Evolutionary conservation across 352 stramenopile genomes (phyloP).

Genomic region (Aphanomyces cochlioides): DNA sequence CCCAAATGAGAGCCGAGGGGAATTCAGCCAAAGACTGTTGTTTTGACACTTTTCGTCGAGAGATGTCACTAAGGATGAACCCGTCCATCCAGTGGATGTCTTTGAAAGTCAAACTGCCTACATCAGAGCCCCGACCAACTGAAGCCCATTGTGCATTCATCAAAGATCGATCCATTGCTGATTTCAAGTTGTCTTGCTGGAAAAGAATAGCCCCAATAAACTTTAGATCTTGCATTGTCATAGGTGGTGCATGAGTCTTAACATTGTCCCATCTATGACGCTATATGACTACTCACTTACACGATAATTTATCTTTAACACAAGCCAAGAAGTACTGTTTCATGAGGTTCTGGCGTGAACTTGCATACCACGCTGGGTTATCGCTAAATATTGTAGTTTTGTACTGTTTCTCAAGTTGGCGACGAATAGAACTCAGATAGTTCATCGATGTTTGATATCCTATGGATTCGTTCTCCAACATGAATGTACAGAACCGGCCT

Average conservation of each 20-base stretch:
- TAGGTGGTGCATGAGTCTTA: conserved; percentile 2
- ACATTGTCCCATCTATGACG: conserved; percentile 10
- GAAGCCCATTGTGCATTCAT: conserved; percentile 12
- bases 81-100: no score
- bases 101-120: conserved; percentile 5
- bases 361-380: not conserved
- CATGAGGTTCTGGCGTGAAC: not conserved
- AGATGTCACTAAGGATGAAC: no score
- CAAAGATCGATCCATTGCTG: conserved; percentile 4
- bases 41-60: no score
- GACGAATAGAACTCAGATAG: no score
- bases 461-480: no score
- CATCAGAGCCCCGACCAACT: conserved; percentile 18
- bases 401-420: conserved; percentile 9
- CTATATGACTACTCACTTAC: no score
- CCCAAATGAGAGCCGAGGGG: no score
- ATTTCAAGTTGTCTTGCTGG: not conserved
- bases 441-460: no score
- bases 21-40: no score
- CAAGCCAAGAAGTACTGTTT: conserved; percentile 2
- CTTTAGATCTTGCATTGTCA: not conserved
- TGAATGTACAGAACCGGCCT: no score
- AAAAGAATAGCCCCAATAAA: conserved; percentile 2
- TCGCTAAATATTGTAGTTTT: conserved; percentile 7
- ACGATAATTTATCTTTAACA: conserved; percentile 6